These are phyloP conservation scores for Fusarium sp. DNA, from an alignment of 2,329 filamentous ascomycete genomes.

Conservation along the genomic window DNA sequence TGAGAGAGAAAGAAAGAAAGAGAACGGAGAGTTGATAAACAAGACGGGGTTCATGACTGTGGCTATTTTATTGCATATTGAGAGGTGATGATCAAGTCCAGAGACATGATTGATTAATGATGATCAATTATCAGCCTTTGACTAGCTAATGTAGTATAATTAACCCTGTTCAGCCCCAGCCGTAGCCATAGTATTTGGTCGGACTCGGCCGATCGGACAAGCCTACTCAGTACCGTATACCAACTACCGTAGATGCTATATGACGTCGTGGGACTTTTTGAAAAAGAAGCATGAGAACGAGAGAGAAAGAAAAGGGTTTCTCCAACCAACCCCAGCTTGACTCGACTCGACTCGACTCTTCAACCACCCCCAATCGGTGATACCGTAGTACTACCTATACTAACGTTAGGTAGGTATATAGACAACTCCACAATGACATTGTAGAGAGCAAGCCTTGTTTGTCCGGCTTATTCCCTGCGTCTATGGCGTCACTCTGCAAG, in stretches of 20 bases:
- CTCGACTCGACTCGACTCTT: too few species aligned
- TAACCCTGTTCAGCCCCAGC: neutral
- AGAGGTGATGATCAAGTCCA: constrained; percentile 3
- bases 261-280: neutral
- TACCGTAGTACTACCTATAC: neutral
- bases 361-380: neutral
- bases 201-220: neutral
- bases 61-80: constrained; percentile 7
- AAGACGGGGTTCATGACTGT: constrained; percentile 8
- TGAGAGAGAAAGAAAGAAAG: too few species aligned
- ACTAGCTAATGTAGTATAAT: too few species aligned
- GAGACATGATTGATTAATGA: too few species aligned
- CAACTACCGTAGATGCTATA: too few species aligned
- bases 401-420: constrained; percentile 9
- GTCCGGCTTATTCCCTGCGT: constrained; percentile 18
- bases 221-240: too few species aligned
- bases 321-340: neutral
- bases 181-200: neutral
- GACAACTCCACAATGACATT: constrained; percentile 16
- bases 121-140: too few species aligned
- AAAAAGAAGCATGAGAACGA: neutral
- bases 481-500: constrained; percentile 16
- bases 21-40: neutral
- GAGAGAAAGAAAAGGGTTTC: neutral
- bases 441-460: neutral